Conservation (phyloP, 176 grass and related monocot genomes). For the Cymbopogon citratus region DNA sequence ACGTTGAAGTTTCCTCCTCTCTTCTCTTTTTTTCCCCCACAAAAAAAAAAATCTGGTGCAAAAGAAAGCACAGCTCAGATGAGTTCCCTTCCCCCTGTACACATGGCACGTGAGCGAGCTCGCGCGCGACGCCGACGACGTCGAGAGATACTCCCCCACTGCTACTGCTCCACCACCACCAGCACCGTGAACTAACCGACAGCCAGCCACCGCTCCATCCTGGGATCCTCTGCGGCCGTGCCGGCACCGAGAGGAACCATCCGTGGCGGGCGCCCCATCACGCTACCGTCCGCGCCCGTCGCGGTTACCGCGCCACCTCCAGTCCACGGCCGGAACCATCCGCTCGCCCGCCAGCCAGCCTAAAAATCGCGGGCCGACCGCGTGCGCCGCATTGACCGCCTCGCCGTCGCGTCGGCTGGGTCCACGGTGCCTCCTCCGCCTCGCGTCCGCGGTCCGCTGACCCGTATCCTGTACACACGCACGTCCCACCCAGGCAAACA, state of each 20-base stretch:
- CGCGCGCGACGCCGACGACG: not conserved
- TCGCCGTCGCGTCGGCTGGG: not conserved
- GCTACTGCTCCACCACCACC: not conserved
- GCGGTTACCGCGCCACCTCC: not conserved
- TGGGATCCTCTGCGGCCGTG: not conserved
- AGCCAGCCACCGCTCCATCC: constrained; percentile 1
- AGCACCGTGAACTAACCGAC: constrained; percentile 5
- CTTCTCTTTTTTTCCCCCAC: fast-evolving
- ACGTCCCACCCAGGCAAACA: not conserved
- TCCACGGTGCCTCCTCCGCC: not conserved
- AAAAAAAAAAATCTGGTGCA: not conserved
- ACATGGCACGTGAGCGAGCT: constrained; percentile 13
- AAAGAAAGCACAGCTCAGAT: not conserved
- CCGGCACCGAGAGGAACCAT: not conserved
- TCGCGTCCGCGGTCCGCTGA: not conserved
- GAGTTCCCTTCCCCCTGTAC: constrained; percentile 4
- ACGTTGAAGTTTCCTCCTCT: constrained; percentile 71
- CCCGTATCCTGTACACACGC: constrained; percentile 12
- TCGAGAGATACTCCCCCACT: no score
- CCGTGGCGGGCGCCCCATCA: not conserved
- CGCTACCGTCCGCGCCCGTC: not conserved
- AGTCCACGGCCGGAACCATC: not conserved
- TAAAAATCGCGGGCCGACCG: constrained; percentile 6
- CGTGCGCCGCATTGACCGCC: constrained; percentile 31
- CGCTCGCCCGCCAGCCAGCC: not conserved